Percentiles rank a stretch among this genome's conserved stretches.
phyloP scores from a whole-genome alignment of 2,329 filamentous ascomycete genomes.

The Albophoma yamanashiensis region DNA sequence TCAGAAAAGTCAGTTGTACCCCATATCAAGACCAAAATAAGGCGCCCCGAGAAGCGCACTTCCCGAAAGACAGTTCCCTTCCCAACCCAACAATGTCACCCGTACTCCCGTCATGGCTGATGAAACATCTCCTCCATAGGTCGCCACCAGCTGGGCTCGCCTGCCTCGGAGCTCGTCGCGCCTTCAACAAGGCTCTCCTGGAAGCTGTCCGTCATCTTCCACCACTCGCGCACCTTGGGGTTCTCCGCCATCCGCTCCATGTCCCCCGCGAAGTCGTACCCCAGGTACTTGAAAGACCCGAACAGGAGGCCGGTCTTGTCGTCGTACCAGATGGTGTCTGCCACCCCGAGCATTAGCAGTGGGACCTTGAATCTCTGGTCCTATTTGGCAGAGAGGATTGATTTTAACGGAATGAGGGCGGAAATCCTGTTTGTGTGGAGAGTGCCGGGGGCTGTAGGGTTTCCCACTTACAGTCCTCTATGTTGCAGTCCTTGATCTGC shows the following conservation, averaged over 20 bases:
- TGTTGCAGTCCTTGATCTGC: conserved; percentile 67
- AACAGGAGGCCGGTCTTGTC: conserved; percentile 54
- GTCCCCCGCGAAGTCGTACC: conserved; percentile 59
- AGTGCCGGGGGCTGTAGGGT: not conserved
- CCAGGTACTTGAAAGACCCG: conserved; percentile 70
- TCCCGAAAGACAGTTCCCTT: not conserved
- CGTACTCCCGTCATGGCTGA: conserved; percentile 26
- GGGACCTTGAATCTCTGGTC: not conserved
- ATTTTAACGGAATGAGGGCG: too few species aligned
- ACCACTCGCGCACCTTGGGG: conserved; percentile 66
- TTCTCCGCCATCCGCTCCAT: conserved; percentile 70
- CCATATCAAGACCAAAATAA: not conserved
- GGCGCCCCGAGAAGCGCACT: not conserved
- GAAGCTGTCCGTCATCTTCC: conserved; percentile 68
- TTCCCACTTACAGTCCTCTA: conserved; percentile 55
- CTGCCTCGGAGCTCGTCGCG: conserved; percentile 46
- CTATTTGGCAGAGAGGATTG: not conserved
- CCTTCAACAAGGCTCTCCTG: conserved; percentile 56
- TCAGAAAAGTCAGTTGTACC: not conserved
- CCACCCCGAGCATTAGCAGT: not conserved
- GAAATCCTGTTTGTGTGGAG: not conserved
- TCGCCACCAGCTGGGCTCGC: conserved; percentile 58
- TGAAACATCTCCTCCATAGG: conserved; percentile 61
- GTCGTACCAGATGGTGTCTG: conserved; percentile 67
- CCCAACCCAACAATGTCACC: not conserved